Conservation (phyloP, 108 stramenopile genomes). For the Nitzschia sp. region DNA sequence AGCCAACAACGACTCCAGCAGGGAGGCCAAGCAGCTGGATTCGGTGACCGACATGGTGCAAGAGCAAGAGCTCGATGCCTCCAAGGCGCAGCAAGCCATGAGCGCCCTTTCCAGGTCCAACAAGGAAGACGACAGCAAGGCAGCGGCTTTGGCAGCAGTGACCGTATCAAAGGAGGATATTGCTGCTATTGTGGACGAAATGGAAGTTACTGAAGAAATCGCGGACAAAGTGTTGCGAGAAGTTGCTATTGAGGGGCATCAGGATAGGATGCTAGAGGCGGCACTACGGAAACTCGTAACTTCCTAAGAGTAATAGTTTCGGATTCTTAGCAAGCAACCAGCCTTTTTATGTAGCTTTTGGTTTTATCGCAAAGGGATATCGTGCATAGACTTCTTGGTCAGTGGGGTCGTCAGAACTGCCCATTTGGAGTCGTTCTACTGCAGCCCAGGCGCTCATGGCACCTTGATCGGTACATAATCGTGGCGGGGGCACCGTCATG, state of each 20-base stretch:
- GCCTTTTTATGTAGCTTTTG: slow-evolving; percentile 14
- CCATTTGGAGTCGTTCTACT: slow-evolving; percentile 80
- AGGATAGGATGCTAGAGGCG: slow-evolving; percentile 45
- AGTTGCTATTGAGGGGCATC: slow-evolving; percentile 42
- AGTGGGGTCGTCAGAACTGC: slow-evolving; percentile 81
- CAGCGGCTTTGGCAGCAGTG: slow-evolving; percentile 36
- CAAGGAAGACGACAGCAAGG: slow-evolving; percentile 25
- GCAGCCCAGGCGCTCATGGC: slow-evolving; percentile 96
- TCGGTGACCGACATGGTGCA: slow-evolving; percentile 77
- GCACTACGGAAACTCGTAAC: slow-evolving; percentile 68
- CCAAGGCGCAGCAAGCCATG: slow-evolving; percentile 73
- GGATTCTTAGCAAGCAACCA: neutral
- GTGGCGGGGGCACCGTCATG: slow-evolving; percentile 88
- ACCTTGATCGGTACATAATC: slow-evolving; percentile 98
- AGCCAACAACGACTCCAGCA: slow-evolving; percentile 29
- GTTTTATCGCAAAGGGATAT: slow-evolving; percentile 67
- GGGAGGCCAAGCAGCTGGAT: slow-evolving; percentile 83
- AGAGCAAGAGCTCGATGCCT: slow-evolving; percentile 72
- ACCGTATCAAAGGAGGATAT: slow-evolving; percentile 74
- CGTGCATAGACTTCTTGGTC: slow-evolving; percentile 83
- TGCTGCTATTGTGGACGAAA: slow-evolving; percentile 58
- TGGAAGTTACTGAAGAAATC: slow-evolving; percentile 75
- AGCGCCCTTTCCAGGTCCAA: slow-evolving; percentile 42
- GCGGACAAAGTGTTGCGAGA: slow-evolving; percentile 59
- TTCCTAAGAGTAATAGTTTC: slow-evolving; percentile 26